A percentile compares a stretch with the other conserved stretches of the same genome.
These are phyloP conservation scores for Trametes hirsuta DNA, from an alignment of 1,284 basidiomycete genomes.

Conservation along the genomic window DNA sequence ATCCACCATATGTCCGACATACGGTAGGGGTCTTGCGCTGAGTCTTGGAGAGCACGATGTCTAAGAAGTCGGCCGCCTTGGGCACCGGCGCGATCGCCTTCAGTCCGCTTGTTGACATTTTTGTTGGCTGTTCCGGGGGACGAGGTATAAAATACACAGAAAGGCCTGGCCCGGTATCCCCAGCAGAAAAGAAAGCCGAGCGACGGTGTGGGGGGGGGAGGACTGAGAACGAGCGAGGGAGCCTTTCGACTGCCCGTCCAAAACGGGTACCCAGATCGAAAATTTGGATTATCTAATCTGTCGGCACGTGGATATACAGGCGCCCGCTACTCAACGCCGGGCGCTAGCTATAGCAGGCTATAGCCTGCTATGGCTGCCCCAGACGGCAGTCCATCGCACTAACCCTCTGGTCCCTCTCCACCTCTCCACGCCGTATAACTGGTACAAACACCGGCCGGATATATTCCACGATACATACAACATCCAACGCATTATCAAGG, in stretches of 20 bases:
- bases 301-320: not conserved
- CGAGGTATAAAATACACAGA: not conserved
- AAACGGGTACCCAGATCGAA: conserved; percentile 17
- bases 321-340: not conserved
- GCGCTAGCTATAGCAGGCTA: too few relatives aligned
- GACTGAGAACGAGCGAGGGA: not conserved
- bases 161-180: not conserved
- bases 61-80: conserved; percentile 92
- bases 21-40: conserved; percentile 98
- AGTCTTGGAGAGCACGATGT: conserved; percentile 93
- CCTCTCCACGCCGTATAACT: too few relatives aligned
- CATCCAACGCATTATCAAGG: not conserved
- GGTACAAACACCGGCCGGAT: conserved; percentile 9
- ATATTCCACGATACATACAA: conserved; percentile 22
- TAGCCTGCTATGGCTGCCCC: too few relatives aligned
- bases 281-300: conserved; percentile 28
- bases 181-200: not conserved
- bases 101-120: conserved; percentile 86
- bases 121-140: conserved; percentile 21
- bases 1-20: conserved; percentile 24
- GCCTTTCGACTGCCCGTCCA: conserved; percentile 1
- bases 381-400: not conserved
- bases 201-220: not conserved
- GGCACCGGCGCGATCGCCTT: conserved; percentile 98
- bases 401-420: not conserved